Conservation (phyloP, 768 basidiomycete species). For the Panaeolus papilionaceus region DNA sequence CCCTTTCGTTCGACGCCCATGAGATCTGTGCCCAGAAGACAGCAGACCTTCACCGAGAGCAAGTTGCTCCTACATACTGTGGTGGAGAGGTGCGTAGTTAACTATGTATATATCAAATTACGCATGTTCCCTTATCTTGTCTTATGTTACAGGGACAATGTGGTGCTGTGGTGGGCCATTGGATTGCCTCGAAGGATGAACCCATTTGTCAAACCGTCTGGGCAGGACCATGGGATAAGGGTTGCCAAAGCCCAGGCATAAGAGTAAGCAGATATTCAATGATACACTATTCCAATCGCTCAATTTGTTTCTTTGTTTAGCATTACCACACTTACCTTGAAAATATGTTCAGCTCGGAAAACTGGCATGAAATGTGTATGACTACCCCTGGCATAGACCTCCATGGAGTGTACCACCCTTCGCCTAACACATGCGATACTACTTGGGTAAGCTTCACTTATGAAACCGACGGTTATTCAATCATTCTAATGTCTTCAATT, state of each 20-base stretch:
- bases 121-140: background rate
- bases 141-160: slow-evolving; percentile 21
- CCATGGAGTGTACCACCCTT: background rate
- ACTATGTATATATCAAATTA: background rate
- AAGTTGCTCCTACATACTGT: slow-evolving; percentile 23
- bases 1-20: slow-evolving; percentile 23
- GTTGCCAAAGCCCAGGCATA: background rate
- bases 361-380: slow-evolving; percentile 1
- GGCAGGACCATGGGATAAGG: slow-evolving; percentile 1
- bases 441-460: background rate
- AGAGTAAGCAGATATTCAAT: background rate
- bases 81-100: slow-evolving; percentile 19
- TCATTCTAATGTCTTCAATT: background rate
- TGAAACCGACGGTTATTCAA: background rate
- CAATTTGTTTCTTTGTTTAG: background rate
- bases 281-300: background rate
- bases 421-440: background rate
- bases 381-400: background rate
- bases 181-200: slow-evolving; percentile 11
- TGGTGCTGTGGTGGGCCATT: slow-evolving; percentile 25
- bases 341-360: background rate
- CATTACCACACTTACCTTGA: background rate
- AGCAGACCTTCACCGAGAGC: slow-evolving; percentile 23
- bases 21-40: slow-evolving; percentile 25
- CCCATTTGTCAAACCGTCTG: background rate